phyloP scores from a whole-genome alignment of 441 rosid species.

The Euphorbia celastroides region DNA sequence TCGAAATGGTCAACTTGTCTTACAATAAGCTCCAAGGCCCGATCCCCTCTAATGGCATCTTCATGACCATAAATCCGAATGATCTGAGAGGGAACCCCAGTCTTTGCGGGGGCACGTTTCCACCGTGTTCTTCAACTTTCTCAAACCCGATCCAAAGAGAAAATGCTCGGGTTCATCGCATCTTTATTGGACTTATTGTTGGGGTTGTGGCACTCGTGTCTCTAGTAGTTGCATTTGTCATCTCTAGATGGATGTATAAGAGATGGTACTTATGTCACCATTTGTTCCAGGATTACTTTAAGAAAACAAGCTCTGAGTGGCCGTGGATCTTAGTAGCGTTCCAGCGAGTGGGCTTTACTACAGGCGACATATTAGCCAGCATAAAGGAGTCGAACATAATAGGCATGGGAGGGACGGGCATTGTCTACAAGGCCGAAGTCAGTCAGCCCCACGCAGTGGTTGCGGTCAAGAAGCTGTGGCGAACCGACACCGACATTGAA shows the following conservation, averaged over 20 bases:
- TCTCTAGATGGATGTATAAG: conserved; percentile 35
- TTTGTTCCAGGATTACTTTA: conserved; percentile 37
- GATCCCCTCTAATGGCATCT: conserved; percentile 58
- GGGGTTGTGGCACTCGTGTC: conserved; percentile 38
- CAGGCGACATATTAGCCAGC: conserved; percentile 57
- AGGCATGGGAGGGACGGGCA: conserved; percentile 84
- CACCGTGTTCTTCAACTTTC: conserved; percentile 41
- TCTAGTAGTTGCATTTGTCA: conserved; percentile 35
- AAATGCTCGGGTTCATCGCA: conserved; percentile 40
- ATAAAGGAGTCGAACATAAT: conserved; percentile 67
- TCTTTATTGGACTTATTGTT: conserved; percentile 41
- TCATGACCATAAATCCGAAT: conserved; percentile 60
- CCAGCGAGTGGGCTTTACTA: conserved; percentile 67
- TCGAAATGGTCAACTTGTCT: conserved; percentile 66
- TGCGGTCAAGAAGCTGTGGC: conserved; percentile 85
- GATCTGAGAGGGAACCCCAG: conserved; percentile 61
- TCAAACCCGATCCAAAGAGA: conserved; percentile 21
- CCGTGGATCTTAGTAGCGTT: conserved; percentile 83
- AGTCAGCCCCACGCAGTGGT: conserved; percentile 39
- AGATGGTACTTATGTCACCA: conserved; percentile 44
- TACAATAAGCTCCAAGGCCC: conserved; percentile 72
- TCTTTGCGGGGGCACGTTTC: conserved; percentile 69
- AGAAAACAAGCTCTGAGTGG: conserved; percentile 58
- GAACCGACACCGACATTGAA: conserved; percentile 52
- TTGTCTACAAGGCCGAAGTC: conserved; percentile 73